Conservation (phyloP, 176 grass and related monocot genomes). For the Ampelocalamus luodianensis region DNA sequence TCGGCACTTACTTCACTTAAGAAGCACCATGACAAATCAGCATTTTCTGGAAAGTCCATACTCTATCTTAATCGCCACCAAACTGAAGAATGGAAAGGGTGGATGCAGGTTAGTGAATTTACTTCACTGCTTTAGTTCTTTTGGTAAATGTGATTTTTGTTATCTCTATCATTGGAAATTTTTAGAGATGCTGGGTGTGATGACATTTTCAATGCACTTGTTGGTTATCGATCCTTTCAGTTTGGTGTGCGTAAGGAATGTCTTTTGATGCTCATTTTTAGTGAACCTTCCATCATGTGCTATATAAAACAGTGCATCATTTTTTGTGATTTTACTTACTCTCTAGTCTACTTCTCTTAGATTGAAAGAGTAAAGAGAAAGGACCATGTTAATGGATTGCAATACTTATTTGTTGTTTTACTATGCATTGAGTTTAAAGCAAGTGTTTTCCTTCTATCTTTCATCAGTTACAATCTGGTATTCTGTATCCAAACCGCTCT, state of each 20-base stretch:
- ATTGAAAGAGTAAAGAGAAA: neutral
- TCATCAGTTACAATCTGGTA: neutral
- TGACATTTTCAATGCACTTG: conserved; percentile 11
- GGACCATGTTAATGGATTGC: neutral
- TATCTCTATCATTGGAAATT: conserved; percentile 9
- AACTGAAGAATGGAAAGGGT: conserved; percentile 90
- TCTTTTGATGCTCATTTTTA: conserved; percentile 28
- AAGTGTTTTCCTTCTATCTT: neutral
- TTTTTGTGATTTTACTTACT: neutral
- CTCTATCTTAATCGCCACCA: conserved; percentile 83
- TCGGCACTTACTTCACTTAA: conserved; percentile 74
- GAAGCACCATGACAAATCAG: conserved; percentile 79
- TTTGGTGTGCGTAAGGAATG: neutral
- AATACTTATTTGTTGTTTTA: neutral
- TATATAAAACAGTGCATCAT: neutral
- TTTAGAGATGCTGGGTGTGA: neutral
- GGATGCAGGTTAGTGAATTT: conserved; percentile 74
- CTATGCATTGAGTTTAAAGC: neutral
- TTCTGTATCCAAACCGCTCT: neutral
- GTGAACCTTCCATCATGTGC: conserved; percentile 1
- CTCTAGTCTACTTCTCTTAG: neutral
- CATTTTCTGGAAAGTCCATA: conserved; percentile 71
- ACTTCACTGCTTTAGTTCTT: conserved; percentile 28
- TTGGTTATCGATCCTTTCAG: conserved; percentile 27
- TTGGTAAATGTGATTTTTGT: neutral